phyloP scores from a whole-genome alignment of 1,284 basidiomycete species.

The Ustilago crameri region DNA sequence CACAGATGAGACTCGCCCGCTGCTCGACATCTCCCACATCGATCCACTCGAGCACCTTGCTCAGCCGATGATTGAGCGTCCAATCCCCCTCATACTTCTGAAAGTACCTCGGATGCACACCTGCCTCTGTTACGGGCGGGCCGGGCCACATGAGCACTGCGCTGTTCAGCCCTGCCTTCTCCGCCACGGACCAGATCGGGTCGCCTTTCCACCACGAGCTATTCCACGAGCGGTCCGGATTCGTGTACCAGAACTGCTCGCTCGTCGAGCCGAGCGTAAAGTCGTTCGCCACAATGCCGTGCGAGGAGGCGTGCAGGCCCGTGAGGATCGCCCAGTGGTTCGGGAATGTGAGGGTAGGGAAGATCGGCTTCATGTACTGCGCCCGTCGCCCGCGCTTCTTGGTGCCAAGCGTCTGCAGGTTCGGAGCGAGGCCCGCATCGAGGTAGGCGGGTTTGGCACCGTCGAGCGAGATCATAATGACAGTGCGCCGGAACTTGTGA shows the following conservation, averaged over 20 bases:
- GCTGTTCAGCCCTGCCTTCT: slow-evolving; percentile 25
- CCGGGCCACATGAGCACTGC: slow-evolving; percentile 60
- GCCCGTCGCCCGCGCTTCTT: slow-evolving; percentile 10
- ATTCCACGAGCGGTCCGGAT: slow-evolving; percentile 42
- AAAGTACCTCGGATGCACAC: slow-evolving; percentile 31
- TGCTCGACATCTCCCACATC: slow-evolving; percentile 26
- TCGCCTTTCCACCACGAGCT: slow-evolving; percentile 48
- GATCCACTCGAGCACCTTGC: slow-evolving; percentile 41
- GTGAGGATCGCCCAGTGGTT: slow-evolving; percentile 70
- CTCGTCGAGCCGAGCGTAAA: slow-evolving; percentile 72
- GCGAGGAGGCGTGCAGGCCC: slow-evolving; percentile 68
- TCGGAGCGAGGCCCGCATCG: slow-evolving; percentile 81
- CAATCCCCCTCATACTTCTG: slow-evolving; percentile 52
- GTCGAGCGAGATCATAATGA: slow-evolving; percentile 85
- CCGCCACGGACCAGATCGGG: slow-evolving; percentile 50
- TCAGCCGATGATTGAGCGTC: slow-evolving; percentile 21
- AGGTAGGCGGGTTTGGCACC: slow-evolving; percentile 87
- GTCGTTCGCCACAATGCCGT: slow-evolving; percentile 90
- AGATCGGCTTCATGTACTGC: slow-evolving; percentile 77
- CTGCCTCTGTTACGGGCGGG: slow-evolving; percentile 38
- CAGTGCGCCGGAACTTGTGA: slow-evolving; percentile 72
- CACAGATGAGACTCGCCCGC: slow-evolving; percentile 47
- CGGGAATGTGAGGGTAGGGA: slow-evolving; percentile 88
- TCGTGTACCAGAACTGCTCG: slow-evolving; percentile 51
- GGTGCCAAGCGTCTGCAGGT: slow-evolving; percentile 70